Evolutionary conservation across 139 green algal species (phyloP), one percentile per base, ranked within the genome.

Genomic region (Chlorella sp.): DNA sequence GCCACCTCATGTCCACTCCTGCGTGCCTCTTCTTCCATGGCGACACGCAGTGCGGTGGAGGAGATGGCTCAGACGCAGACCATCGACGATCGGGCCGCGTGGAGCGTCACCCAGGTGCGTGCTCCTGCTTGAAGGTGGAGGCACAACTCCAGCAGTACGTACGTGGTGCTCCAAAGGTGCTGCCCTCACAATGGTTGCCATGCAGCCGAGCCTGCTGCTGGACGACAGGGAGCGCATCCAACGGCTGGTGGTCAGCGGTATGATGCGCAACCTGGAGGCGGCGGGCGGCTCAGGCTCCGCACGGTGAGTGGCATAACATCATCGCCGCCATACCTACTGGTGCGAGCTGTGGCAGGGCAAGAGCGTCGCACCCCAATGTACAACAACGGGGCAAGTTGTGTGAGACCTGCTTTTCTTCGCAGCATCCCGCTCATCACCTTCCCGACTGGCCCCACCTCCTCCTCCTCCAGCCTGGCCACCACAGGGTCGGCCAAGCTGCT

Each of bases 361-460:
- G 42, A 10, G 10, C 17, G 42, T 55, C 42, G 42, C 42, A 24
- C 42, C 42, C 17, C 10, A 55, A 55, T 24, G 42, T 17, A 10
- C 17, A 10, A 55, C 17, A 55, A 24, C 17, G 42, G 10, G 10
- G 17, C 17, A 24, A 17, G 42, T 55, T 55, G 42, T 55, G 42
- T 55, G 17, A 10, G 17, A 55, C 20, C 55, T 63, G 20, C 17
- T 20, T 63, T 6, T 29, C 4, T 27, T 5, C 26, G 61, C 61
- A 67, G 61, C 3, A 35, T 67, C 29, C 61, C 61, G 27, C n/a
- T 67, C 3, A 67, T 67, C 61, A 67, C 61, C 2, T 67, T 67
- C 61, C 61, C 61, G n/a, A 6, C 33, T 55, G 10, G 17, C 42
- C 42, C n/a, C n/a, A n/a, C n/a, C n/a, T n/a, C n/a, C n/a, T n/a